These are phyloP conservation scores for Suaeda aralocaspica DNA, from an alignment of 148 eudicot genomes.

Conservation along the genomic window DNA sequence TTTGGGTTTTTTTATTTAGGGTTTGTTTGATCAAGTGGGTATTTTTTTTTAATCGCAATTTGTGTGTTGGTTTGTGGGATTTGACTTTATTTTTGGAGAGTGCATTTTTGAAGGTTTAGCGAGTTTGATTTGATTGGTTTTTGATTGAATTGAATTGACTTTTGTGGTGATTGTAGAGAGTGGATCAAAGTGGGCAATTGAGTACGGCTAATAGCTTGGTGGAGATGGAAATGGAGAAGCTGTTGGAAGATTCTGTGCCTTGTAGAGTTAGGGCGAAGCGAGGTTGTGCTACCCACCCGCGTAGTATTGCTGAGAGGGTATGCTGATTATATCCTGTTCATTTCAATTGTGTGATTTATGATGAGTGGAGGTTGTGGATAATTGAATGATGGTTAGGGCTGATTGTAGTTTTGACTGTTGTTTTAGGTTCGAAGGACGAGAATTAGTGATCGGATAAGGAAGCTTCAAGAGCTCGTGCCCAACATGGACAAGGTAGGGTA, in stretches of 20 bases:
- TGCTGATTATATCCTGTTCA: background rate
- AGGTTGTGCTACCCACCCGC: constrained; percentile 98
- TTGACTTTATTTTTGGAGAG: background rate
- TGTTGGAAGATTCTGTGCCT: constrained; percentile 81
- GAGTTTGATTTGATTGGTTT: no score
- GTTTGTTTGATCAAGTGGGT: constrained; percentile 31
- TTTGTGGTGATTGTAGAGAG: constrained; percentile 37
- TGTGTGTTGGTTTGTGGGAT: background rate
- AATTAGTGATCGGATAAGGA: constrained; percentile 89
- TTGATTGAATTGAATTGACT: background rate
- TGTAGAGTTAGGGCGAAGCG: constrained; percentile 92
- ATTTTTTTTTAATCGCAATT: background rate
- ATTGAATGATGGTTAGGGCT: background rate
- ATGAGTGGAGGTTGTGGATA: background rate
- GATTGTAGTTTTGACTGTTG: constrained; percentile 15
- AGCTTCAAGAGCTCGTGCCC: constrained; percentile 93
- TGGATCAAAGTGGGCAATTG: constrained; percentile 42
- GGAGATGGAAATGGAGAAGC: constrained; percentile 87
- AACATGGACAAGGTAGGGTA: constrained; percentile 83
- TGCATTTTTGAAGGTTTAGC: no score
- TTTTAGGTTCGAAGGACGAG: constrained; percentile 81
- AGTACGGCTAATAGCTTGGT: constrained; percentile 48
- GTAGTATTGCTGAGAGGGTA: constrained; percentile 97
- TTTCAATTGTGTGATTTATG: background rate
- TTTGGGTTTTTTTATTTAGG: background rate